A percentile compares a stretch with the other conserved stretches of the same genome.
These are phyloP conservation scores for Boletus smithii DNA, from an alignment of 1,284 basidiomycete genomes.

Conservation along the genomic window DNA sequence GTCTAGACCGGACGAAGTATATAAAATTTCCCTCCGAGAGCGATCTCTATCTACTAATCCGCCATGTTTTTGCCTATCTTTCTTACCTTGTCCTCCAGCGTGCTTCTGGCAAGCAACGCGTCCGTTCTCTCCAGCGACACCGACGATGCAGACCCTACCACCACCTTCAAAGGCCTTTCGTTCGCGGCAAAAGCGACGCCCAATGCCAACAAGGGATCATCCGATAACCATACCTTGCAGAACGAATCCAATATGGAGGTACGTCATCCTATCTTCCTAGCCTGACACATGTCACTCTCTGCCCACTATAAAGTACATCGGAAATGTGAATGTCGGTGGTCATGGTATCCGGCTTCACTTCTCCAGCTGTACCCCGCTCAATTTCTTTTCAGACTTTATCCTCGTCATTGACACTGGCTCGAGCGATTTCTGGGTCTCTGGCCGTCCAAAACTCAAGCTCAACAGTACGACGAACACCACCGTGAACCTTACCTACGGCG, in stretches of 20 bases:
- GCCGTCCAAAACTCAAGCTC: conserved; percentile 20
- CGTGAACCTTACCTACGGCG: conserved; percentile 32
- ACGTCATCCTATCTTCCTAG: conserved; percentile 4
- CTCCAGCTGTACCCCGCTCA: not conserved
- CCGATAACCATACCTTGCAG: conserved; percentile 23
- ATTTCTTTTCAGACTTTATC: conserved; percentile 24
- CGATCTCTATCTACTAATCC: not conserved
- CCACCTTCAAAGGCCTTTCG: conserved; percentile 18
- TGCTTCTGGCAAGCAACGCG: conserved; percentile 35
- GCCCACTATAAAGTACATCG: conserved; percentile 21
- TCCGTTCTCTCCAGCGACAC: conserved; percentile 13
- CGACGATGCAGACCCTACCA: not conserved
- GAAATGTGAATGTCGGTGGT: conserved; percentile 31
- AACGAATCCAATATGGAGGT: conserved; percentile 30
- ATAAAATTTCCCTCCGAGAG: conserved; percentile 3
- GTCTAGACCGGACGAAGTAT: not conserved
- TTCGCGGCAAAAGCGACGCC: conserved; percentile 20
- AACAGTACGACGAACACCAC: conserved; percentile 21
- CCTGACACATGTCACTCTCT: not conserved
- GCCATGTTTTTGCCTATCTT: conserved; percentile 13
- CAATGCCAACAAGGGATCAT: conserved; percentile 20
- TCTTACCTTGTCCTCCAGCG: conserved; percentile 13
- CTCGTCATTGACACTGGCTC: conserved; percentile 30
- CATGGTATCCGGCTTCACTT: conserved; percentile 18
- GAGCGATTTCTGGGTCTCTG: conserved; percentile 29